A percentile compares a stretch with the other conserved stretches of the same genome.
These are phyloP conservation scores for Fraxinus pennsylvanica DNA, from an alignment of 257 asterid species.

Conservation along the genomic window DNA sequence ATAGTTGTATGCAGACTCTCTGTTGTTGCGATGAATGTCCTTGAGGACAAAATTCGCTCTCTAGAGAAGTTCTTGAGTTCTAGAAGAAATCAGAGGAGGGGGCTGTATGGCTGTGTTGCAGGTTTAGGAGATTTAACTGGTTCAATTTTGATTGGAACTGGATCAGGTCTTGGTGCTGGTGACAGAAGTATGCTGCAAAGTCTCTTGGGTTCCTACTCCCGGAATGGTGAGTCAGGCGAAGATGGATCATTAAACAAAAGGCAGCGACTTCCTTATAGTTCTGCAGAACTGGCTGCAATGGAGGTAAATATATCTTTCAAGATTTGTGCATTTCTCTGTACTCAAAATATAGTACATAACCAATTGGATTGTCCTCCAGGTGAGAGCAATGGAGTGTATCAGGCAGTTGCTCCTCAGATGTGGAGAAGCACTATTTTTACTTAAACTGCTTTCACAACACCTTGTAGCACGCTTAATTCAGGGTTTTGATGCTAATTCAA, in stretches of 20 bases:
- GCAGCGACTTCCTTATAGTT: conserved; percentile 83
- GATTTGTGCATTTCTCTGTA: conserved; percentile 25
- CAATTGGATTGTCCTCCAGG: conserved; percentile 50
- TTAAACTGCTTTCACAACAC: conserved; percentile 87
- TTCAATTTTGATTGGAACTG: conserved; percentile 79
- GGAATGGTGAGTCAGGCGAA: conserved; percentile 58
- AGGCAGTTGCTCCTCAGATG: conserved; percentile 95
- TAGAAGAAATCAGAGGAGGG: conserved; percentile 85
- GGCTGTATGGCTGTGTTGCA: conserved; percentile 93
- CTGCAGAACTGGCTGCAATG: conserved; percentile 96
- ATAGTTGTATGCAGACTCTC: conserved; percentile 74
- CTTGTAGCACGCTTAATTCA: conserved; percentile 73
- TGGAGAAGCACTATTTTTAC: conserved; percentile 80
- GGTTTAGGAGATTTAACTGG: conserved; percentile 90
- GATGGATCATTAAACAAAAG: conserved; percentile 67
- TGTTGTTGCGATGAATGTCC: conserved; percentile 71
- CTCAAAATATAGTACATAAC: conserved; percentile 24
- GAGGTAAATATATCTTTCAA: conserved; percentile 54
- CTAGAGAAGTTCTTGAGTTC: conserved; percentile 84
- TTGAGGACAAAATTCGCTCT: conserved; percentile 90
- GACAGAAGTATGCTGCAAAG: conserved; percentile 82
- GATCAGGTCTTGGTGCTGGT: conserved; percentile 68
- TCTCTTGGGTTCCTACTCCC: conserved; percentile 75
- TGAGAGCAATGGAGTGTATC: conserved; percentile 94
- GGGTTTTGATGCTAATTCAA: conserved; percentile 64